Evolutionary conservation across 2,329 filamentous ascomycete species (phyloP), one percentile per base, ranked within the genome.

Genomic region (Cladosporium sp.): DNA sequence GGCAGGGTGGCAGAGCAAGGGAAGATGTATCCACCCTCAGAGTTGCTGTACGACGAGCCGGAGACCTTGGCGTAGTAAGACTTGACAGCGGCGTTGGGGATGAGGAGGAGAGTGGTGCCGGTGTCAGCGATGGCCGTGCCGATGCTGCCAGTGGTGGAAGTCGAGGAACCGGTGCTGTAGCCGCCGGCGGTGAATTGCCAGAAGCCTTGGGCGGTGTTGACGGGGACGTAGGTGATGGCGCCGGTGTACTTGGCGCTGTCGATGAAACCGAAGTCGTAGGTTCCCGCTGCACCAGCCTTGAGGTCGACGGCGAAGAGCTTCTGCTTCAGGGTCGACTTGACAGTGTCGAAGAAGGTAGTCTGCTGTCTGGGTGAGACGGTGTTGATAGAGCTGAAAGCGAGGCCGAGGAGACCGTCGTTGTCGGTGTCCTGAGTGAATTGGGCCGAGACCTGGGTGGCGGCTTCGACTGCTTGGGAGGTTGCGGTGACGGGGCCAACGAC

Each of bases 61-160:
- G 66, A 56, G 59, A 89, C 78, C 60, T 82, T 68, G 36, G 69
- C 68, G 75, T 88, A 90, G 78, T 88, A 89, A 40, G 75, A 78
- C 0, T 71, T 64, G 61, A 83, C 80, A 59, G 86, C 75, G 32
- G 68, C 63, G 56, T 78, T 68, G 24, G 83, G 82, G 17, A 86
- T 71, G 61, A 87, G 77, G 56, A 88, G 72, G 28, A 90, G 82
- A 1, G 85, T 86, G 57, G 87, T 89, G 55, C 87, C 87, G 2
- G 87, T 90, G 74, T 90, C 87, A 66, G 84, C 83, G 69, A 90
- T 88, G 63, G 78, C 80, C 40, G 69, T 63, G 70, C 84, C 78
- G 59, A 73, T 66, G 71, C 82, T 78, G 60, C 72, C 66, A 47
- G 69, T 56, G 36, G 70, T 66, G 57, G 75, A 73, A 70, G 73